phyloP scores from a whole-genome alignment of 331 rosid genomes.

The Acacia concinna region DNA sequence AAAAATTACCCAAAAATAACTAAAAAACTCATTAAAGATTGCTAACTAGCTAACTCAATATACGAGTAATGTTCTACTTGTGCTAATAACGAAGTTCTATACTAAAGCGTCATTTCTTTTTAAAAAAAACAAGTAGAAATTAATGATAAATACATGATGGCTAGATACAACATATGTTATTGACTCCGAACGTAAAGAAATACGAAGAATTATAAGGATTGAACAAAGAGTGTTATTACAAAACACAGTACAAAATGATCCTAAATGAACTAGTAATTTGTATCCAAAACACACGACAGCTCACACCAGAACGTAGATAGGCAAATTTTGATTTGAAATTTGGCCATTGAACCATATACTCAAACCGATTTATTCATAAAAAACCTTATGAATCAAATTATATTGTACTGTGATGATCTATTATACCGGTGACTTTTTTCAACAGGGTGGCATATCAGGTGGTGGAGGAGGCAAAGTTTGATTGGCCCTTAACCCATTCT shows the following conservation, averaged over 20 bases:
- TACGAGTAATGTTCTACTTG: background rate
- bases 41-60: background rate
- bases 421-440: background rate
- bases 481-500: conserved; percentile 35
- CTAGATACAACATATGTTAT: background rate
- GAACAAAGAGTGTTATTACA: background rate
- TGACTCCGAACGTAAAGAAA: background rate
- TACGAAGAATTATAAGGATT: background rate
- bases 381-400: background rate
- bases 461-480: conserved; percentile 45
- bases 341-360: background rate
- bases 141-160: background rate
- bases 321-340: background rate
- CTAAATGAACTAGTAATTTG: background rate
- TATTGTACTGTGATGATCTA: background rate
- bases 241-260: background rate
- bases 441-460: conserved; percentile 47
- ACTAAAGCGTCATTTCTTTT: background rate
- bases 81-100: background rate
- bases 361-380: background rate
- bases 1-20: background rate
- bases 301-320: background rate
- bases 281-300: background rate
- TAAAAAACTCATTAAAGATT: background rate
- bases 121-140: background rate